Conservation (phyloP, 2,329 filamentous ascomycete species). For the Fusarium anguioides region DNA sequence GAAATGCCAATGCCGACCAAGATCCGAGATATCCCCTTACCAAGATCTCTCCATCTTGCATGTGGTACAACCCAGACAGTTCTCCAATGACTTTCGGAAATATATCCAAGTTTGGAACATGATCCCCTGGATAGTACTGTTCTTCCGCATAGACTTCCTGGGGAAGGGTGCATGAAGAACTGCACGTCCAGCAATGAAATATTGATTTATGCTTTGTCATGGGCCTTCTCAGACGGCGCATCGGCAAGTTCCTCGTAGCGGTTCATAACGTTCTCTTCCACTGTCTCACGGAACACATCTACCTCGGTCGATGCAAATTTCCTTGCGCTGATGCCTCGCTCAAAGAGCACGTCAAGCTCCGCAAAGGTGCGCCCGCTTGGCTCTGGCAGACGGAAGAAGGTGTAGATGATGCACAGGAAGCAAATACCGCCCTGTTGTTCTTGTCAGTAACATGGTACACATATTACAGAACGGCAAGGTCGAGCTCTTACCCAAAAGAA, state of each 20-base stretch:
- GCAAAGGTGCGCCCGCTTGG: conserved; percentile 84
- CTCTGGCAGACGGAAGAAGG: conserved; percentile 70
- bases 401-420: conserved; percentile 83
- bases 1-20: conserved; percentile 37
- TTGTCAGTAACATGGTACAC: conserved; percentile 17
- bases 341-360: conserved; percentile 87
- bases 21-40: conserved; percentile 45
- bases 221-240: conserved; percentile 25
- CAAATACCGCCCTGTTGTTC: conserved; percentile 72
- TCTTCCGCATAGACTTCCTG: background rate
- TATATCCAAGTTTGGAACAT: background rate
- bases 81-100: conserved; percentile 1
- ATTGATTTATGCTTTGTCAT: conserved; percentile 28
- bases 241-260: conserved; percentile 57
- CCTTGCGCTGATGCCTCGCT: conserved; percentile 75
- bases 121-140: background rate
- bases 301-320: conserved; percentile 74
- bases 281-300: conserved; percentile 64
- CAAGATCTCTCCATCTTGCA: conserved; percentile 34
- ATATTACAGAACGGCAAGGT: background rate
- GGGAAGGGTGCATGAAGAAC: background rate
- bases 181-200: conserved; percentile 1
- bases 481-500: conserved; percentile 77
- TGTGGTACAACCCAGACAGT: conserved; percentile 16
- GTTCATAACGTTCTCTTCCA: conserved; percentile 61